These are phyloP conservation scores for Capsella bursapastoris DNA, from an alignment of 345 rosid species.

Conservation along the genomic window DNA sequence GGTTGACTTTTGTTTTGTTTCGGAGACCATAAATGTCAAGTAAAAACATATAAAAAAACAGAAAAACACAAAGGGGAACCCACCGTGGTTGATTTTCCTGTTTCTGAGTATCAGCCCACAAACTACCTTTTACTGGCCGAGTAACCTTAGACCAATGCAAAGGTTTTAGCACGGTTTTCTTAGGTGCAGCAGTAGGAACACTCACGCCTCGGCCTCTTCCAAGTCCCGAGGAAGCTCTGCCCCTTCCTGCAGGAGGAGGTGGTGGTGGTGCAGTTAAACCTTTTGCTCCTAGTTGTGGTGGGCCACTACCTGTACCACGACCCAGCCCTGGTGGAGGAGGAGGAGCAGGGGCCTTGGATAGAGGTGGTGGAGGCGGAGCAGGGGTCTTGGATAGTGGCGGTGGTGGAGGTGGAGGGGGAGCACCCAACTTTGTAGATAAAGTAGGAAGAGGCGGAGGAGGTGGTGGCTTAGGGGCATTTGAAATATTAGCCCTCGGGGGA, in stretches of 20 bases:
- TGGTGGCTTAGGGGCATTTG: constrained; percentile 43
- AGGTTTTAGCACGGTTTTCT: constrained; percentile 76
- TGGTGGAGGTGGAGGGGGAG: constrained; percentile 45
- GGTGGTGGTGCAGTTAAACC: constrained; percentile 69
- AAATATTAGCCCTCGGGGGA: constrained; percentile 34
- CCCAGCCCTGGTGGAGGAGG: constrained; percentile 67
- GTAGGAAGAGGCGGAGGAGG: constrained; percentile 37
- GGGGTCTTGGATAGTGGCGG: constrained; percentile 41
- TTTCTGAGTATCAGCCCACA: constrained; percentile 94
- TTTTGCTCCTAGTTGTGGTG: constrained; percentile 60
- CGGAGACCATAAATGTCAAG: constrained; percentile 2
- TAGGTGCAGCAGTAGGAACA: constrained; percentile 60
- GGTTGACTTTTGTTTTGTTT: neutral
- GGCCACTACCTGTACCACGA: constrained; percentile 45
- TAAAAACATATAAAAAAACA: constrained; percentile 22
- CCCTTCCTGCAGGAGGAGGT: constrained; percentile 71
- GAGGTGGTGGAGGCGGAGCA: constrained; percentile 57
- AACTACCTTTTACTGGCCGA: constrained; percentile 87
- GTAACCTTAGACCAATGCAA: constrained; percentile 98
- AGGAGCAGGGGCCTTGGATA: constrained; percentile 60
- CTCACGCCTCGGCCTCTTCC: constrained; percentile 65
- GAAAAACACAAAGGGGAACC: constrained; percentile 34
- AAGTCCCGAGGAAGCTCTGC: constrained; percentile 53
- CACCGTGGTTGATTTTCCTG: constrained; percentile 85
- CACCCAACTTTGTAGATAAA: constrained; percentile 35